A percentile compares a stretch with the other conserved stretches of the same genome.
Evolutionary conservation across 2,329 filamentous ascomycete genomes (phyloP).

Genomic region (Alternaria sp.): DNA sequence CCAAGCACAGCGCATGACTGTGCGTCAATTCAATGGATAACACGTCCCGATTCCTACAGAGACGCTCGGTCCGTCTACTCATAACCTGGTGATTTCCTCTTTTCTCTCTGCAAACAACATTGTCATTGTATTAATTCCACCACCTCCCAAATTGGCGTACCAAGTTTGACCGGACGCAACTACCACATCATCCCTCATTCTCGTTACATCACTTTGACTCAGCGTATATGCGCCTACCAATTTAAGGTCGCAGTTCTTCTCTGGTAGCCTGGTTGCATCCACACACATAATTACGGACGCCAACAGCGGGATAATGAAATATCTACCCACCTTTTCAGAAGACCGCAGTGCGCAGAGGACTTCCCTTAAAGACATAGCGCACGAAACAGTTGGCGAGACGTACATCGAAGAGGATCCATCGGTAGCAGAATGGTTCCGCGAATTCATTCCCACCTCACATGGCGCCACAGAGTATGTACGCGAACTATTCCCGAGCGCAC

Average conservation of each 20-base stretch:
- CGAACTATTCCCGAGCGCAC: constrained; percentile 35
- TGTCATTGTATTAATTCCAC: background rate
- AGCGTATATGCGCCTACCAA: background rate
- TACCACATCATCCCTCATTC: background rate
- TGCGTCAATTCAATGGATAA: constrained; percentile 11
- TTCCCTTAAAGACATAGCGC: constrained; percentile 22
- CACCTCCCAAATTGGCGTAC: background rate
- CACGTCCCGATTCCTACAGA: background rate
- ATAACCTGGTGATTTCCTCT: constrained; percentile 1
- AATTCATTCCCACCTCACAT: constrained; percentile 29
- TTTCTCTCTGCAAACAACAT: background rate
- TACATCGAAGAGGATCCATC: constrained; percentile 41
- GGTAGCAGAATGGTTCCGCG: constrained; percentile 35
- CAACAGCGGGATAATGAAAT: constrained; percentile 8
- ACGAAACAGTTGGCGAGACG: constrained; percentile 26
- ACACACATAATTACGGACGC: background rate
- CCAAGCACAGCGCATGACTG: constrained; percentile 12
- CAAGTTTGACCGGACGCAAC: background rate
- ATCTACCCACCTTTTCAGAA: constrained; percentile 21
- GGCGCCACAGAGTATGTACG: constrained; percentile 31
- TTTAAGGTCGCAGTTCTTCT: background rate
- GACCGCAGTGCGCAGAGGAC: constrained; percentile 18
- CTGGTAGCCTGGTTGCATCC: background rate
- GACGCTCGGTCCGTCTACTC: background rate
- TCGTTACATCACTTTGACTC: background rate